These are phyloP conservation scores for Skeletonema marinoi DNA, from an alignment of 108 stramenopile genomes.

Conservation along the genomic window DNA sequence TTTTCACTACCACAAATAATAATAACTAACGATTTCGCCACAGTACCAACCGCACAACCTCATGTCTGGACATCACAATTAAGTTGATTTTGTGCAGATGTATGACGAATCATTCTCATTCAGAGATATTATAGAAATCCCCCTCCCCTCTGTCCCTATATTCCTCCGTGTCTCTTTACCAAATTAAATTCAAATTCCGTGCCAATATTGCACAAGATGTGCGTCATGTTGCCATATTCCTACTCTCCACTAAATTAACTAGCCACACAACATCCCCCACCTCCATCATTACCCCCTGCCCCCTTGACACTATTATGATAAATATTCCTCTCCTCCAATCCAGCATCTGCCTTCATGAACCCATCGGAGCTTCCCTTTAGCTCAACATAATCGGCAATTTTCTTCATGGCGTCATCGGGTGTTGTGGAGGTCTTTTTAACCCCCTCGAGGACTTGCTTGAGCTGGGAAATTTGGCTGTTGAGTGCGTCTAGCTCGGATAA, in stretches of 20 bases:
- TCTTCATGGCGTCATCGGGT: conserved; percentile 6
- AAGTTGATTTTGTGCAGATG: not conserved
- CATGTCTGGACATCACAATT: not conserved
- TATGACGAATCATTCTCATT: no score
- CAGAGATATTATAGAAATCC: no score
- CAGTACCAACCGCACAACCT: no score
- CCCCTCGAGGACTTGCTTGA: conserved; percentile 19
- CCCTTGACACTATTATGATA: conserved; percentile 19
- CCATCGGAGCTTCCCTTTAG: conserved; percentile 11
- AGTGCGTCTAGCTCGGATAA: conserved; percentile 16
- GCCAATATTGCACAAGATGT: no score
- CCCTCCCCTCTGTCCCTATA: no score
- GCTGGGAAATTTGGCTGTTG: conserved; percentile 10
- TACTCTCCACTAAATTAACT: not conserved
- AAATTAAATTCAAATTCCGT: no score
- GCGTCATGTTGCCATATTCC: not conserved
- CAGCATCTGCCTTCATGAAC: conserved; percentile 16
- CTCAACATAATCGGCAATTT: conserved; percentile 14
- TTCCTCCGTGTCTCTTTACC: no score
- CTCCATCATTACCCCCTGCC: conserved; percentile 12
- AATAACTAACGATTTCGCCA: not conserved
- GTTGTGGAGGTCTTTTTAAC: conserved; percentile 9
- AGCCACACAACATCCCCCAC: conserved; percentile 22
- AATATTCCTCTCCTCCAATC: conserved; percentile 9
- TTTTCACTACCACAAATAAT: not conserved